These are phyloP conservation scores for Hygrocybe coccinea DNA, from an alignment of 768 basidiomycete species.

Conservation along the genomic window DNA sequence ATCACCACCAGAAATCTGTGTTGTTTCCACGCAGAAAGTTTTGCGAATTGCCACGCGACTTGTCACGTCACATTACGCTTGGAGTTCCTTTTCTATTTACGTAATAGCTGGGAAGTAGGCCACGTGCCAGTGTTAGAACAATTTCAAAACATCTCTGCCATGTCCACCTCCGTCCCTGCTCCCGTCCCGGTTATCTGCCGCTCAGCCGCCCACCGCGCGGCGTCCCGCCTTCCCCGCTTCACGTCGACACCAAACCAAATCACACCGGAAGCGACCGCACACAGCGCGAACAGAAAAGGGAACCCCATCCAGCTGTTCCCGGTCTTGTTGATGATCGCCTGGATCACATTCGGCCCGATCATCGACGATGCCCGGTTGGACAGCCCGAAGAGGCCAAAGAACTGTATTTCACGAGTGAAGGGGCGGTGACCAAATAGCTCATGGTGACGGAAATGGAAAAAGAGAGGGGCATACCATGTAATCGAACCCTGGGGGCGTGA, in stretches of 20 bases:
- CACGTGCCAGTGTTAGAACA: not conserved
- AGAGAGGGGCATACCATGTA: slow-evolving; percentile 45
- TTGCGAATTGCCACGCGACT: too few species aligned
- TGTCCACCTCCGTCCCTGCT: not conserved
- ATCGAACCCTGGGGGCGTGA: slow-evolving; percentile 83
- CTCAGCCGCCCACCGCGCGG: slow-evolving; percentile 49
- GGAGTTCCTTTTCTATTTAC: too few species aligned
- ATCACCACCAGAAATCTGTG: too few species aligned
- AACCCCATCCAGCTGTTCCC: slow-evolving; percentile 81
- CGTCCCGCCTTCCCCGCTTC: slow-evolving; percentile 56
- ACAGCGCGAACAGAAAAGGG: slow-evolving; percentile 76
- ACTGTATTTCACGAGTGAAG: slow-evolving; percentile 37
- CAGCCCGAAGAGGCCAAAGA: slow-evolving; percentile 82
- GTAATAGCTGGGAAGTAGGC: too few species aligned
- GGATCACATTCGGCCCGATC: slow-evolving; percentile 82
- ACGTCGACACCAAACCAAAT: slow-evolving; percentile 77
- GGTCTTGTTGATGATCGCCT: slow-evolving; percentile 69
- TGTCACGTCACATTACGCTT: too few species aligned
- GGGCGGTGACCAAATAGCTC: too few species aligned
- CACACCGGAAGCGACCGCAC: slow-evolving; percentile 56
- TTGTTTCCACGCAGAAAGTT: too few species aligned
- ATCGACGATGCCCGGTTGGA: slow-evolving; percentile 83
- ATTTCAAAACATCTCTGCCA: not conserved
- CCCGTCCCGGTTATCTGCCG: not conserved
- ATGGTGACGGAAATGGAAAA: too few species aligned